Base-by-base conservation (phyloP, 805 yeast species). In the Grigorovia yakushimaensis region DNA sequence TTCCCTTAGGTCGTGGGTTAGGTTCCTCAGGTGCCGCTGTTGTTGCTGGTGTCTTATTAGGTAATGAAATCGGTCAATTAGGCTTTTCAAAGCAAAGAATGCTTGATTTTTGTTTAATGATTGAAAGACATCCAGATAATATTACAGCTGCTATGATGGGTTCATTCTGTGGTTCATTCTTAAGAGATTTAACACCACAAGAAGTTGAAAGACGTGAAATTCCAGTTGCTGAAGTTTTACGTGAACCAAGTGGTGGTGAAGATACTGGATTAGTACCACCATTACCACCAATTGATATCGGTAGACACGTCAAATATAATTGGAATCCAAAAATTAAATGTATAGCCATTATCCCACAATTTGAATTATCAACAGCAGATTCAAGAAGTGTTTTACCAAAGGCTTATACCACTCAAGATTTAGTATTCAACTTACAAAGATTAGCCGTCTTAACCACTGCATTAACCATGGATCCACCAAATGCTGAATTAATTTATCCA, bases 81-180 rank as follows among this genome's bases (percentile, higher is more conserved):
- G 79, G 77, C 1, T 78, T 88, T 50, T 69, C 81, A 44, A 89
- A 84, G 66, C 82, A 78, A 57, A 75, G 98, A 57, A 76, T 93
- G 81, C 72, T 93, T 58, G 98, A 93, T 66, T 93, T 85, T 72
- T 88, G 96, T 66, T 74, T 93, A 57, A 86, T 93, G 93, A 89
- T 93, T 55, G 98, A 93, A 71, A 81, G 98, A 64, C 98, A 93
- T 61, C 98, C 98, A 35, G 98, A 93, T 68, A 93, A 93, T 66
- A 89, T 93, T 60, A 88, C 96, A 11, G 98, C 98, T 30, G 96
- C 98, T 36, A 88, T 93, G 96, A 84, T 89, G 82, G 98, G 98
- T 50, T 97, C 98, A 1, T 93, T 93, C 65, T 96, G 89, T 39
- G 98, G 98, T 41, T 88, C 96, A 4, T 93, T 84, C 66, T 74